phyloP scores from a whole-genome alignment of 106 monocot genomes.

The Vanilla planifolia region DNA sequence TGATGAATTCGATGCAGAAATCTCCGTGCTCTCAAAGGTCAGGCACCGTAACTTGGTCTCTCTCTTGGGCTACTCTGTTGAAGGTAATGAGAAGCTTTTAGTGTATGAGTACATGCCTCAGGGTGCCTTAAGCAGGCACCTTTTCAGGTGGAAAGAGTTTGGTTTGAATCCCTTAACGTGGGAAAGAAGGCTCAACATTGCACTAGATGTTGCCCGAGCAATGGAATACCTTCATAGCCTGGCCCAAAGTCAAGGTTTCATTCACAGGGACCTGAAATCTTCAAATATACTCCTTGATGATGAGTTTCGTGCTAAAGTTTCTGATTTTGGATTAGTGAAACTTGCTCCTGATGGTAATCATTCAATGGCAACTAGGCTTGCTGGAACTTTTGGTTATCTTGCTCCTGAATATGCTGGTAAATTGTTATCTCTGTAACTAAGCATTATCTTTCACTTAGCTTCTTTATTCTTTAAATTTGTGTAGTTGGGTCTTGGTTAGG shows the following conservation, averaged over 20 bases:
- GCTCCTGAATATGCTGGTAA: slow-evolving; percentile 75
- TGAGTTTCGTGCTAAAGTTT: slow-evolving; percentile 50
- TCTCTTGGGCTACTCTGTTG: slow-evolving; percentile 44
- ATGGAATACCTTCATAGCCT: slow-evolving; percentile 69
- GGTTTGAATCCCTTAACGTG: slow-evolving; percentile 41
- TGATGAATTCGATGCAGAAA: slow-evolving; percentile 60
- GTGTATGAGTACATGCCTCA: slow-evolving; percentile 68
- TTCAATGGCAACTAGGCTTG: slow-evolving; percentile 53
- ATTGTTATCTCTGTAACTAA: too few relatives aligned
- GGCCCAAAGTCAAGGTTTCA: slow-evolving; percentile 44
- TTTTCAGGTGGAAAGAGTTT: slow-evolving; percentile 42
- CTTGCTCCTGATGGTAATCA: slow-evolving; percentile 55
- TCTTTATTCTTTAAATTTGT: too few relatives aligned
- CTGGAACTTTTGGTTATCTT: slow-evolving; percentile 66
- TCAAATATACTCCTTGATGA: slow-evolving; percentile 61
- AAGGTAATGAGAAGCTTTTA: slow-evolving; percentile 46
- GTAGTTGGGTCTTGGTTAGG: too few relatives aligned
- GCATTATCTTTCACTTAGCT: too few relatives aligned
- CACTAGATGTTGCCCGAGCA: slow-evolving; percentile 57
- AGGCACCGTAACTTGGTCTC: slow-evolving; percentile 57
- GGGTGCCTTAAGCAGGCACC: slow-evolving; percentile 56
- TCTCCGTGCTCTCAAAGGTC: slow-evolving; percentile 55
- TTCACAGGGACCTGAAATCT: slow-evolving; percentile 62
- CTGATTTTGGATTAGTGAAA: slow-evolving; percentile 65
- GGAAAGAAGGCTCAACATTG: slow-evolving; percentile 54